Base-by-base conservation (phyloP, 129 eudicot species). In the Escallonia herrerae region DNA sequence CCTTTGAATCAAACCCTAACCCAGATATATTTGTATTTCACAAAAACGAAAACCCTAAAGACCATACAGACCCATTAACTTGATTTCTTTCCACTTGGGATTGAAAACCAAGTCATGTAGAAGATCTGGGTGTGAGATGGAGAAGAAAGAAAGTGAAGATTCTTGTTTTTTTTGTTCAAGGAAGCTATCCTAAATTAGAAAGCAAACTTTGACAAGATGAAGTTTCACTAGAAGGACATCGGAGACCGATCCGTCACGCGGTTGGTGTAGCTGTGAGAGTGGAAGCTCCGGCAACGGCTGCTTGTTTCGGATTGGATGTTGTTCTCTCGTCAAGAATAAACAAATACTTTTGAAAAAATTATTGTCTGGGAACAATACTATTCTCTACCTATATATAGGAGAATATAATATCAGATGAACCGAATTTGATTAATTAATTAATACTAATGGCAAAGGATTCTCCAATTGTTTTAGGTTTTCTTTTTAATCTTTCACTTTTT, bases 261-360 rank as follows among this genome's bases (percentile, higher is more conserved):
- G 33, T 1, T 22, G 58, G 71, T 63, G 64, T 39, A 52, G 64
- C 39, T 12, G 6, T 54, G 52, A 61, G 63, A 60, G 72, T 14
- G 58, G 15, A 9, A 3, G 40, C 46, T n/a, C 44, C 63, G 58
- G 53, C 10, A 52, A 15, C 55, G 7, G 55, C 15, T 58, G 10
- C 13, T 12, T 46, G 65, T 53, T 40, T 38, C 59, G 15, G 80
- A 79, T 63, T 70, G 74, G 84, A 79, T 67, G 42, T 47, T 40
- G 48, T 65, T n/a, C 50, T 51, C 54, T 2, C 42, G 14, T 7
- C 71, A 67, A 65, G 71, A 62, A 68, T 15, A 43, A 62, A 43
- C n/a, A 40, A 62, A 60, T n/a, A 43, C 4, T 43, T 14, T 62
- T 46, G 43, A 37, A 14, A 51, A 47, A 61, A 14, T 13, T 62